A percentile compares a stretch with the other conserved stretches of the same genome.
Evolutionary conservation across 1,284 basidiomycete genomes (phyloP).

Genomic region (Earliella scabrosa): DNA sequence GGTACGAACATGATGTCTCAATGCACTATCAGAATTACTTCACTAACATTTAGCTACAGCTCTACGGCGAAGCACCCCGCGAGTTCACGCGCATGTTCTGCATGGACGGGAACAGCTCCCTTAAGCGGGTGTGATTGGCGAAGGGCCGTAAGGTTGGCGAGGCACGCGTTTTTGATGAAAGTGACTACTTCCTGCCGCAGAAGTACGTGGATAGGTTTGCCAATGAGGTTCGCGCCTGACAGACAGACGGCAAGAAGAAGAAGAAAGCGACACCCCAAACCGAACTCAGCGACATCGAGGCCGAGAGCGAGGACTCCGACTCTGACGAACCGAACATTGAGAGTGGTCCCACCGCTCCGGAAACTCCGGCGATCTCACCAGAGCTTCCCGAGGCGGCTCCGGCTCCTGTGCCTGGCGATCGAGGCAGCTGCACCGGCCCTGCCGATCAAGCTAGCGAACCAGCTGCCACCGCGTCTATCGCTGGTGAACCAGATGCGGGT

Average conservation of each 20-base stretch:
- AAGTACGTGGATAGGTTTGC: constrained; percentile 33
- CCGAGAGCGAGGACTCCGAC: not conserved
- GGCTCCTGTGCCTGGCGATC: too few relatives aligned
- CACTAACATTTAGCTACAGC: constrained; percentile 8
- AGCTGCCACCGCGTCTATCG: too few relatives aligned
- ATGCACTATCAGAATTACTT: not conserved
- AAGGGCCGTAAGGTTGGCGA: constrained; percentile 15
- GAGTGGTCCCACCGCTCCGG: too few relatives aligned
- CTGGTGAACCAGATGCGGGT: too few relatives aligned
- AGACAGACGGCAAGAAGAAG: too few relatives aligned
- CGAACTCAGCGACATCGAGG: not conserved
- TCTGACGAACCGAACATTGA: too few relatives aligned
- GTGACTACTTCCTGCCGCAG: constrained; percentile 26
- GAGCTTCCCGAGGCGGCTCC: too few relatives aligned
- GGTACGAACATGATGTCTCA: constrained; percentile 5
- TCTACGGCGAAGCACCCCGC: constrained; percentile 31
- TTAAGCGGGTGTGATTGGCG: constrained; percentile 27
- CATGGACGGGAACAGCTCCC: constrained; percentile 36
- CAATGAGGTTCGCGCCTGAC: too few relatives aligned
- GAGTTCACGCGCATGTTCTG: constrained; percentile 23
- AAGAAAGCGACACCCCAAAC: not conserved
- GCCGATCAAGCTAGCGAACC: too few relatives aligned
- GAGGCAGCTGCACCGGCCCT: too few relatives aligned
- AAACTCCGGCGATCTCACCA: too few relatives aligned
- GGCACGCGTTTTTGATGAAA: constrained; percentile 18